Percentiles rank a stretch among this genome's conserved stretches.
phyloP scores from a whole-genome alignment of 257 asterid genomes.

The Thymus mandschuricus region DNA sequence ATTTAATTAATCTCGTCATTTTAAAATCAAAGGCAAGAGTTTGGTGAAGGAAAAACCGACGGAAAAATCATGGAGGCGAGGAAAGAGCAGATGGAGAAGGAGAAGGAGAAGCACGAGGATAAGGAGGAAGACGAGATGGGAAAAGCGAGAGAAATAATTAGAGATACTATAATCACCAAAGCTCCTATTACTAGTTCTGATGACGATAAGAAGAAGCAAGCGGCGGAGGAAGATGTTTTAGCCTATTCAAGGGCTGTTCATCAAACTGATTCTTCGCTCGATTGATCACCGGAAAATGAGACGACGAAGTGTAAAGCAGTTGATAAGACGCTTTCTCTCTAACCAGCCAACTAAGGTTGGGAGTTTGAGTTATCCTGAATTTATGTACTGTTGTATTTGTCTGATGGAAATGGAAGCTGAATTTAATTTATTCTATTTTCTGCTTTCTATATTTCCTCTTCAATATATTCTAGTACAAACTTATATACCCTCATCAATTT shows the following conservation, averaged over 20 bases:
- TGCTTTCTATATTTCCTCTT: no score
- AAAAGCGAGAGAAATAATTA: slow-evolving; percentile 39
- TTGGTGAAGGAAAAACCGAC: no score
- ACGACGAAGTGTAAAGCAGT: no score
- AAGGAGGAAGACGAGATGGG: slow-evolving; percentile 16
- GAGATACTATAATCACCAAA: slow-evolving; percentile 40
- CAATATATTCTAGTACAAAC: no score
- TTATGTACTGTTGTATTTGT: no score
- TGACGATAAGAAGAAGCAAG: slow-evolving; percentile 1
- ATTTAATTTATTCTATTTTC: no score
- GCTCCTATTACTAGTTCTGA: neutral
- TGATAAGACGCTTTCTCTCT: no score
- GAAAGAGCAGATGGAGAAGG: slow-evolving; percentile 34
- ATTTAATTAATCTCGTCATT: neutral
- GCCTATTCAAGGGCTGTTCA: slow-evolving; percentile 47
- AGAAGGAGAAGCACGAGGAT: neutral
- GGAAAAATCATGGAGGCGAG: slow-evolving; percentile 36
- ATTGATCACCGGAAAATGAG: slow-evolving; percentile 9
- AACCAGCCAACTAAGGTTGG: no score
- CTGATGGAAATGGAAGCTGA: no score
- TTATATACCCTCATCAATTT: no score
- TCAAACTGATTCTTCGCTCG: slow-evolving; percentile 42
- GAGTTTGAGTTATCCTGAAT: no score
- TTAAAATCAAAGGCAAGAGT: neutral
- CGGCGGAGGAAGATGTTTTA: slow-evolving; percentile 35